These are phyloP conservation scores for Ascochyta rabiei DNA, from an alignment of 2,329 filamentous ascomycete species.

Conservation along the genomic window DNA sequence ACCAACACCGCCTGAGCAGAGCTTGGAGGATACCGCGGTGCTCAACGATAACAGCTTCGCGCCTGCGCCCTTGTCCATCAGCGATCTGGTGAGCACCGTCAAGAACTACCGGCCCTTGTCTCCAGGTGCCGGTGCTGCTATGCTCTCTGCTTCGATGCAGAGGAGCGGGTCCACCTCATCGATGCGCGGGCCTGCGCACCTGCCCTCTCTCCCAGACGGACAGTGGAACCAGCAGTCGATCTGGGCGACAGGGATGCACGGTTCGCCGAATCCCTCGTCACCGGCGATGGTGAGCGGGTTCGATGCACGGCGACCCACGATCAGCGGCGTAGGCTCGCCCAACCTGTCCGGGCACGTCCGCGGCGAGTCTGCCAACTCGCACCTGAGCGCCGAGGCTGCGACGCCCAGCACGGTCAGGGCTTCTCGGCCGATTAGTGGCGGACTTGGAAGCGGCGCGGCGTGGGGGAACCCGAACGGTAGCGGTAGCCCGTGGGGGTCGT, in stretches of 20 bases:
- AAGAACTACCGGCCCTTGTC: slow-evolving; percentile 44
- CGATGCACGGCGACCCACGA: slow-evolving; percentile 39
- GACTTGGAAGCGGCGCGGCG: slow-evolving; percentile 39
- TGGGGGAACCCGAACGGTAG: slow-evolving; percentile 39
- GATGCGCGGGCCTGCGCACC: slow-evolving; percentile 40
- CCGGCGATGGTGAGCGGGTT: slow-evolving; percentile 29
- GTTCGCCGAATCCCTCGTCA: slow-evolving; percentile 40
- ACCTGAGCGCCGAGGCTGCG: slow-evolving; percentile 42
- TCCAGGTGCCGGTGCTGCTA: slow-evolving; percentile 31
- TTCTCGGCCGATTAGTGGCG: slow-evolving; percentile 34
- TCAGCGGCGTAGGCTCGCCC: slow-evolving; percentile 38
- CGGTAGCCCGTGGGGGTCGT: slow-evolving; percentile 32
- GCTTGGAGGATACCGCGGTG: slow-evolving; percentile 49
- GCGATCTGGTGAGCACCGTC: slow-evolving; percentile 47
- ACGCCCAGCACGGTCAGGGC: slow-evolving; percentile 22
- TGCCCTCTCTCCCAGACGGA: slow-evolving; percentile 47
- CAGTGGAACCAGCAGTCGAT: slow-evolving; percentile 45
- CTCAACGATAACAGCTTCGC: slow-evolving; percentile 41
- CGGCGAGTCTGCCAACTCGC: slow-evolving; percentile 51
- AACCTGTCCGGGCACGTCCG: slow-evolving; percentile 50
- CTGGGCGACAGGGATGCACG: slow-evolving; percentile 44
- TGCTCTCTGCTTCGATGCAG: slow-evolving; percentile 43
- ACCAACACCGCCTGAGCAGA: slow-evolving; percentile 55
- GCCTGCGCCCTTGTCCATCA: slow-evolving; percentile 38
- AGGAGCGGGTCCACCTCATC: slow-evolving; percentile 43